Evolutionary conservation across 2,329 filamentous ascomycete genomes (phyloP).

Genomic region (Epichloe gansuensis): DNA sequence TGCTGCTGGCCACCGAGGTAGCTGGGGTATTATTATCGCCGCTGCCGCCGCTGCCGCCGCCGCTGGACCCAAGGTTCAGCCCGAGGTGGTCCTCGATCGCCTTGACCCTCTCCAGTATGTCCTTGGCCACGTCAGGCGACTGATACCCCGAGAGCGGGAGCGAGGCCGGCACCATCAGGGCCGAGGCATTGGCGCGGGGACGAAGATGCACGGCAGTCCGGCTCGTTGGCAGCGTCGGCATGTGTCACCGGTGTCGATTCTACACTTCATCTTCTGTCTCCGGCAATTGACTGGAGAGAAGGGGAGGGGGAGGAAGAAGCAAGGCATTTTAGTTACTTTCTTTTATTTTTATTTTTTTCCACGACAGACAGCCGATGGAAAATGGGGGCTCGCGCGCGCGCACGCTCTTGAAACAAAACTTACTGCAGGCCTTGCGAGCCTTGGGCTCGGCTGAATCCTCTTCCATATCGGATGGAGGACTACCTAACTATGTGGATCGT

Average conservation of each 20-base stretch:
- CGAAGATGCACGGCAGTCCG: slow-evolving; percentile 27
- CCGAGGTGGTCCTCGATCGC: slow-evolving; percentile 3
- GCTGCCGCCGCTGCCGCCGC: no score
- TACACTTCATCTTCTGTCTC: slow-evolving; percentile 25
- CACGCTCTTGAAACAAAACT: background rate
- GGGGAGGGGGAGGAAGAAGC: background rate
- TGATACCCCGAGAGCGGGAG: slow-evolving; percentile 1
- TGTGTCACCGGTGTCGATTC: slow-evolving; percentile 20
- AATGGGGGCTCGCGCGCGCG: background rate
- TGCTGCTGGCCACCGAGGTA: no score
- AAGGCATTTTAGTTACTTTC: background rate
- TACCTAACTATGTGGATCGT: no score
- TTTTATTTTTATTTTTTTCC: no score
- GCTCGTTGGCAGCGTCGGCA: slow-evolving; percentile 23
- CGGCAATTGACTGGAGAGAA: slow-evolving; percentile 14
- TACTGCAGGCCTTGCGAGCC: slow-evolving; percentile 4
- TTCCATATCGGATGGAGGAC: background rate
- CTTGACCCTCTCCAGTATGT: slow-evolving; percentile 2
- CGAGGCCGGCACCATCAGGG: slow-evolving; percentile 8
- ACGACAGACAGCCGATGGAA: background rate
- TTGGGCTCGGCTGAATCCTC: slow-evolving; percentile 3
- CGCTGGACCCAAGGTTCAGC: background rate
- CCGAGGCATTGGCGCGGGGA: slow-evolving; percentile 25
- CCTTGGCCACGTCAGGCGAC: background rate
- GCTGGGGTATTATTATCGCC: background rate